Percentiles rank a stretch among this genome's conserved stretches.
phyloP scores from a whole-genome alignment of 179 eudicot species.

The Corrigiola litoralis region DNA sequence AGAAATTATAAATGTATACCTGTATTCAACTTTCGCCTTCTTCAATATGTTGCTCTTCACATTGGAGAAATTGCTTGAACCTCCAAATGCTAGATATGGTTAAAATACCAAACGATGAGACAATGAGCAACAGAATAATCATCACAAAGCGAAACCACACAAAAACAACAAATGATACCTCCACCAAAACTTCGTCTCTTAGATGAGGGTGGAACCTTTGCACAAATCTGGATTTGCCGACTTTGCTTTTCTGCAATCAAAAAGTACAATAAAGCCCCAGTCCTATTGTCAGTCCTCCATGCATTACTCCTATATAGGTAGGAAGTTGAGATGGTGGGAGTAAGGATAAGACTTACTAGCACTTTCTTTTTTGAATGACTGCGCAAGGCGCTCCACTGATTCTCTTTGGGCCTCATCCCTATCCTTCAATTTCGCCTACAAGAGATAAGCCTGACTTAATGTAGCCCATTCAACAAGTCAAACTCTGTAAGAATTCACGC shows the following conservation, averaged over 20 bases:
- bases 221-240: conserved; percentile 62
- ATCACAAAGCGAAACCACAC: not conserved
- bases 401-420: conserved; percentile 48
- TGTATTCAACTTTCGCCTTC: conserved; percentile 77
- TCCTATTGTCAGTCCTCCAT: not conserved
- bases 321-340: not conserved
- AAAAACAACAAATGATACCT: conserved; percentile 36
- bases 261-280: not conserved
- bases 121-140: not conserved
- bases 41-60: conserved; percentile 76
- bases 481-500: not conserved
- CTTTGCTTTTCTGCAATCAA: conserved; percentile 57
- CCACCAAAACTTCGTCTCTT: conserved; percentile 59
- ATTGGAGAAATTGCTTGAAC: conserved; percentile 47
- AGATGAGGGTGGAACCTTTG: conserved; percentile 79
- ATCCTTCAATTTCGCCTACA: conserved; percentile 62
- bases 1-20: conserved; percentile 30
- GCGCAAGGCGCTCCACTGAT: conserved; percentile 51
- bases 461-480: not conserved
- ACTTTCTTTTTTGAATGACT: conserved; percentile 46
- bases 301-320: not conserved
- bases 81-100: conserved; percentile 45
- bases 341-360: conserved; percentile 49
- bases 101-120: conserved; percentile 1
- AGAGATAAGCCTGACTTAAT: conserved; percentile 2